These are phyloP conservation scores for Monosporascus sp. DNA, from an alignment of 2,329 filamentous ascomycete genomes.

Conservation along the genomic window DNA sequence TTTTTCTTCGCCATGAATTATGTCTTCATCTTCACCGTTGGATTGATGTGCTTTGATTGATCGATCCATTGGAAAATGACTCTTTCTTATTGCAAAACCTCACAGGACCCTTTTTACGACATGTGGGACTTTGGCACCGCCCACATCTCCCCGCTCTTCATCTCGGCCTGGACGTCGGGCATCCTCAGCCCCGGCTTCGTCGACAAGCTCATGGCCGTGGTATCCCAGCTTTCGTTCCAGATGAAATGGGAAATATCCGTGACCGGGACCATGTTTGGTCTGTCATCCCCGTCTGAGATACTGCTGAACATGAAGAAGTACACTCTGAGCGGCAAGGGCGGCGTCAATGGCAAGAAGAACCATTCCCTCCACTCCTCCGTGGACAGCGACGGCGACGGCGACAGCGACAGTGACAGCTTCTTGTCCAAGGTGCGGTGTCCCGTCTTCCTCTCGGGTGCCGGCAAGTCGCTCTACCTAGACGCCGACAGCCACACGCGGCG, in stretches of 20 bases:
- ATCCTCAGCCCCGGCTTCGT: conserved; percentile 21
- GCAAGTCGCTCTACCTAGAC: conserved; percentile 9
- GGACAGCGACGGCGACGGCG: not conserved
- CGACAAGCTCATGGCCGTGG: conserved; percentile 16
- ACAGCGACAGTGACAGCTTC: conserved; percentile 2
- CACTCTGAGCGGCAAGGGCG: conserved; percentile 1
- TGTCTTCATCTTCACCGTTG: no score
- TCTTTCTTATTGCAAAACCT: no score
- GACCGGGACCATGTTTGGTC: conserved; percentile 17
- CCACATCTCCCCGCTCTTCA: conserved; percentile 19
- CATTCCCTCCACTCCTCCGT: no score
- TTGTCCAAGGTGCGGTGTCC: conserved; percentile 21
- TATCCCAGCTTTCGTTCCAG: conserved; percentile 20
- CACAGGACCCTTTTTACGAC: conserved; percentile 18
- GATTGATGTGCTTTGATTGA: no score
- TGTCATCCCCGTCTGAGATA: conserved; percentile 15
- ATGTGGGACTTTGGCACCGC: conserved; percentile 21
- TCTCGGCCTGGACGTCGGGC: conserved; percentile 16
- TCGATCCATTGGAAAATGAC: no score
- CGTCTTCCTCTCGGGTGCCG: conserved; percentile 21
- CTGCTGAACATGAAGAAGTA: conserved; percentile 15
- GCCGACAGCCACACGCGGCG: conserved; percentile 4
- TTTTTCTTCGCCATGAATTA: no score
- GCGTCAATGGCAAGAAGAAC: no score
- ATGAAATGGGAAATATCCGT: conserved; percentile 25